phyloP scores from a whole-genome alignment of 2,329 filamentous ascomycete genomes.

The Fusarium redolens region DNA sequence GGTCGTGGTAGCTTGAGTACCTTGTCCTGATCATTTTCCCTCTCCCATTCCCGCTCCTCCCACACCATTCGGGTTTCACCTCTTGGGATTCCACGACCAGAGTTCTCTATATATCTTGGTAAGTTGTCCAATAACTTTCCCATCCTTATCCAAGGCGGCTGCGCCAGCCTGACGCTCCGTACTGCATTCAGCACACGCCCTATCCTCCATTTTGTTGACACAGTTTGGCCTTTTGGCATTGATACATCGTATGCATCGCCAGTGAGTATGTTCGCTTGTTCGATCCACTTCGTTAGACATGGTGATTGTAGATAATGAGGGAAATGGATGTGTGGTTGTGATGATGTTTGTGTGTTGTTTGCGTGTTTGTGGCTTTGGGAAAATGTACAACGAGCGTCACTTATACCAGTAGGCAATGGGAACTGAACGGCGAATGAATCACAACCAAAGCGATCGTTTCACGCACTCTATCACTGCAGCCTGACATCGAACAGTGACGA shows the following conservation, averaged over 20 bases:
- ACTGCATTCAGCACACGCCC: background rate
- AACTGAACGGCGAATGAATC: background rate
- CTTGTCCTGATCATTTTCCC: background rate
- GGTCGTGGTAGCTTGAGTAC: fast-evolving
- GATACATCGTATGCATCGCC: background rate
- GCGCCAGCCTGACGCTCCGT: too few species aligned
- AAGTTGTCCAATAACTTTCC: background rate
- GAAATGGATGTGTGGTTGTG: fast-evolving
- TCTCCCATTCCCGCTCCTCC: too few species aligned
- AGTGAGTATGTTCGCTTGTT: background rate
- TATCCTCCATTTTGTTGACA: background rate
- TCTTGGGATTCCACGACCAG: background rate
- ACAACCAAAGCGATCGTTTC: background rate
- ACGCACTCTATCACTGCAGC: fast-evolving
- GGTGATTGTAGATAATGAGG: fast-evolving
- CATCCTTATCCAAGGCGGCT: background rate
- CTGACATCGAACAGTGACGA: background rate
- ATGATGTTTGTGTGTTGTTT: background rate
- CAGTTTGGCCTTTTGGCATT: background rate
- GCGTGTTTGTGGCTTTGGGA: fast-evolving
- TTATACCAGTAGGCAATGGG: background rate
- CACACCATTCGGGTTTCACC: background rate
- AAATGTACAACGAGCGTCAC: fast-evolving
- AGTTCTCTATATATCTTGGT: background rate
- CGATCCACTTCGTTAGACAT: background rate